Evolutionary conservation across 257 asterid species (phyloP), one percentile per base, ranked within the genome.

Genomic region (Lycium barbarum): DNA sequence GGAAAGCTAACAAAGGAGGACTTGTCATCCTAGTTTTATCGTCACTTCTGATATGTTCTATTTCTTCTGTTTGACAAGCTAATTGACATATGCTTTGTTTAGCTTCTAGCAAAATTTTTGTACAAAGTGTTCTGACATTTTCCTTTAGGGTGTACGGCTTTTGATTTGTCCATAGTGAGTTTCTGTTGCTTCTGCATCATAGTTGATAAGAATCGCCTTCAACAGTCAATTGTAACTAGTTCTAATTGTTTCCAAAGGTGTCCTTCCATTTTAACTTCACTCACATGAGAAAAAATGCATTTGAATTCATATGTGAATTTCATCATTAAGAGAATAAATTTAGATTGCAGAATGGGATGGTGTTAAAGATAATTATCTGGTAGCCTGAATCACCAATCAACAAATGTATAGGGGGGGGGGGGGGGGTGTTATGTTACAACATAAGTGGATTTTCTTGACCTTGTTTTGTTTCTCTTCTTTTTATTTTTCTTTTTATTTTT

Each of bases 1-100:
- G 94, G 95, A 18, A 96, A 93, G 85, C 88, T 96, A 17, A 91
- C 98, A 0, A 97, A 89, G 83, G 94, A 91, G 18, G 98, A 94
- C 89, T 45, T 94, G 88, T 88, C 74, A n/a, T 93, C 90, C 87
- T 93, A 94, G n/a, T n/a, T n/a, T n/a, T n/a, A n/a, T n/a, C n/a
- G n/a, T n/a, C n/a, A n/a, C n/a, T n/a, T n/a, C n/a, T n/a, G 54
- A 71, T 43, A 11, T 71, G 15, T 43, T 43, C 5, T 18, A 5
- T 17, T 38, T n/a, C 78, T 38, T 70, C 9, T 5, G 51, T 70
- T 33, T 70, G 33, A 20, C 53, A 17, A 70, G 40, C 15, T 17
- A 70, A 40, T 70, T 9, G 6, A 3, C 78, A 70, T 9, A 4
- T 17, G 8, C 79, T 17, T 70, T 40, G 7, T 70, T 40, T 70